A percentile compares a stretch with the other conserved stretches of the same genome.
Conservation (phyloP, 768 basidiomycete genomes). For the Lentinula lateritia region DNA sequence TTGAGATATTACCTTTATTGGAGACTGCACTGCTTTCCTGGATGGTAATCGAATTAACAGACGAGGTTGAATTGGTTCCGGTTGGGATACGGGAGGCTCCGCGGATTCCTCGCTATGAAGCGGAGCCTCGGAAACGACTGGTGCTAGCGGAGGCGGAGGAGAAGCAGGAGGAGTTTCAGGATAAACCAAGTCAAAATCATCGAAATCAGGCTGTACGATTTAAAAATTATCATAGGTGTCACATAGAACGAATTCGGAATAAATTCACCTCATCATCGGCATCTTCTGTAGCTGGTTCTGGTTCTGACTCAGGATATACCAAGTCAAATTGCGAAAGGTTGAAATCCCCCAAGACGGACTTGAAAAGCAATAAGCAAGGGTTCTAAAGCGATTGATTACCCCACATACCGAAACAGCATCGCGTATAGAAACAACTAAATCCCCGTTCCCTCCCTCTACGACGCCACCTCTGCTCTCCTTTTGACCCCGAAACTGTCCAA, state of each 20-base stretch:
- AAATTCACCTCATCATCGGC: not conserved
- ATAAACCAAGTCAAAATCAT: conserved; percentile 1
- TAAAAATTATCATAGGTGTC: no score
- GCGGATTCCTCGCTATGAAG: not conserved
- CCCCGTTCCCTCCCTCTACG: not conserved
- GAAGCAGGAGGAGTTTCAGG: not conserved
- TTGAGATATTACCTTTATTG: not conserved
- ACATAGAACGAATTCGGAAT: not conserved
- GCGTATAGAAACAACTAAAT: not conserved
- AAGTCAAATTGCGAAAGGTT: not conserved
- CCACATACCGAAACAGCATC: not conserved
- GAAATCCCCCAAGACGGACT: not conserved
- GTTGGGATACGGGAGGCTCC: not conserved
- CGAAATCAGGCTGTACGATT: not conserved
- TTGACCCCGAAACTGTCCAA: not conserved
- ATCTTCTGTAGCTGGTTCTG: not conserved
- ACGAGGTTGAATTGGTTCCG: not conserved
- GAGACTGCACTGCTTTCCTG: not conserved
- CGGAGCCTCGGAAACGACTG: not conserved
- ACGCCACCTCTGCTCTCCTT: not conserved
- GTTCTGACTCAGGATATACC: not conserved
- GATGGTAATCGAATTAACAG: not conserved
- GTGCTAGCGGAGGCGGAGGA: not conserved
- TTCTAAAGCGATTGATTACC: not conserved
- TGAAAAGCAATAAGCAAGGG: not conserved